phyloP scores from a whole-genome alignment of 192 early-diverging fungal genomes.

The Coemansia sp. region DNA sequence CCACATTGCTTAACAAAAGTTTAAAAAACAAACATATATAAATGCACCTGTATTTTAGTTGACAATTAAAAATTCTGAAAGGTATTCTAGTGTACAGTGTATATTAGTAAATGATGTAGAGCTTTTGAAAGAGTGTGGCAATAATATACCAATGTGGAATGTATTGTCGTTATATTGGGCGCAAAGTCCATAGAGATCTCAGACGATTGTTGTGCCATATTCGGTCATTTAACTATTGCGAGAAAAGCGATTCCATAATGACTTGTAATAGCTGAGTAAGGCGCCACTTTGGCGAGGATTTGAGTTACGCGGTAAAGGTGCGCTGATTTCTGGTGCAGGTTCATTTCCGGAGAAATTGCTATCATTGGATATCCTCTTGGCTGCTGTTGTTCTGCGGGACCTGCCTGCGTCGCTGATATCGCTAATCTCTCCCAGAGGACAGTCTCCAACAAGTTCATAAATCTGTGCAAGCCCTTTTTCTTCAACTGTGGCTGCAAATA shows the following conservation, averaged over 20 bases:
- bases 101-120: not conserved
- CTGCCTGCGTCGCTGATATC: conserved; percentile 22
- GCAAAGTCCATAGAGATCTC: no score
- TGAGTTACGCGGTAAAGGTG: conserved; percentile 11
- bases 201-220: no score
- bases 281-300: conserved; percentile 21
- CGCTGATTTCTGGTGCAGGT: conserved; percentile 14
- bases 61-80: not conserved
- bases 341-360: conserved; percentile 34
- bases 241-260: conserved; percentile 3
- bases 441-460: conserved; percentile 39
- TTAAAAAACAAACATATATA: not conserved
- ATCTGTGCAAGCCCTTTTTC: conserved; percentile 28
- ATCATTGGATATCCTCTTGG: not conserved
- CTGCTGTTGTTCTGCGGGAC: conserved; percentile 3
- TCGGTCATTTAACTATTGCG: no score
- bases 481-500: conserved; percentile 26
- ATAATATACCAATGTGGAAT: no score
- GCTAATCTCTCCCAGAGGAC: conserved; percentile 34
- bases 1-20: no score
- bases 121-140: not conserved
- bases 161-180: no score
- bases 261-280: conserved; percentile 10
- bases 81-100: not conserved
- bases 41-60: not conserved